phyloP scores from a whole-genome alignment of 2,329 filamentous ascomycete genomes.

The Sarocladium brachiariae region DNA sequence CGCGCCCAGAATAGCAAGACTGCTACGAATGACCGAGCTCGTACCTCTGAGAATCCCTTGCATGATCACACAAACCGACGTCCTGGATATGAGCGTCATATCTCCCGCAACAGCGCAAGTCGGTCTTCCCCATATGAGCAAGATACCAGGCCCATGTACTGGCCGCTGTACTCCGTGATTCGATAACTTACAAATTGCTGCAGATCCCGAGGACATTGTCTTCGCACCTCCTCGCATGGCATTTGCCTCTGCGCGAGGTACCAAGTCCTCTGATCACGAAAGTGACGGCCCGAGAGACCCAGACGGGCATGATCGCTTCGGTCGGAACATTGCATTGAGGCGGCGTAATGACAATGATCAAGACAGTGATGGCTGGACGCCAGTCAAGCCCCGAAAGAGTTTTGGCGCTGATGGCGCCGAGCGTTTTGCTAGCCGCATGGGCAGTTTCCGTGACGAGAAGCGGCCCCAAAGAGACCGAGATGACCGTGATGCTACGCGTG shows the following conservation, averaged over 20 bases:
- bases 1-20: slow-evolving; percentile 39
- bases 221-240: slow-evolving; percentile 77
- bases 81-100: slow-evolving; percentile 44
- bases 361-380: slow-evolving; percentile 68
- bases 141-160: background rate
- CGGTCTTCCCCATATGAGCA: slow-evolving; percentile 22
- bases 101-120: slow-evolving; percentile 52
- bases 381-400: slow-evolving; percentile 66
- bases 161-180: background rate
- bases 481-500: slow-evolving; percentile 45
- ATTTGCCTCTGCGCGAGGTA: slow-evolving; percentile 69
- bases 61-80: slow-evolving; percentile 46
- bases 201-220: slow-evolving; percentile 72
- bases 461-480: slow-evolving; percentile 50
- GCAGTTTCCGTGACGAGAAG: slow-evolving; percentile 36
- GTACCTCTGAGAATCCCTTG: slow-evolving; percentile 36
- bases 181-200: slow-evolving; percentile 10
- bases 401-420: slow-evolving; percentile 67
- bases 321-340: slow-evolving; percentile 21
- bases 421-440: slow-evolving; percentile 61
- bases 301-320: slow-evolving; percentile 50
- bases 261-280: slow-evolving; percentile 47
- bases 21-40: slow-evolving; percentile 23
- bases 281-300: slow-evolving; percentile 36
- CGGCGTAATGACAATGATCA: slow-evolving; percentile 48